phyloP scores from a whole-genome alignment of 139 green algal genomes.

The Haematococcus sp. region DNA sequence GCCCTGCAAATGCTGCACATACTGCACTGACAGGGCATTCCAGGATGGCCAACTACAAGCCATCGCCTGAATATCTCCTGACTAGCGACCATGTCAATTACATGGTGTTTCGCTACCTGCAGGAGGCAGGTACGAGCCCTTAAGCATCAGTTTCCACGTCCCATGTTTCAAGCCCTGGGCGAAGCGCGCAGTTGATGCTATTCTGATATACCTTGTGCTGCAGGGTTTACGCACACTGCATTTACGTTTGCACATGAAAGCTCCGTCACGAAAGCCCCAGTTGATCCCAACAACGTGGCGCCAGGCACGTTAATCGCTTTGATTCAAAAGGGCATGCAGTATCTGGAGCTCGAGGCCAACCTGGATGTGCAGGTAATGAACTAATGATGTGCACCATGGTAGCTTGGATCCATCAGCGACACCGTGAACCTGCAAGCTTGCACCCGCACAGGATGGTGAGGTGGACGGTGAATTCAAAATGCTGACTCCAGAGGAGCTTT shows the following conservation, averaged over 20 bases:
- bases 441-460: conserved; percentile 57
- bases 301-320: conserved; percentile 90
- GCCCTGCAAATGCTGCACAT: too few relatives aligned
- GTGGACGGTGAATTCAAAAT: conserved; percentile 84
- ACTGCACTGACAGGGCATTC: too few relatives aligned
- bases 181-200: background rate
- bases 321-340: conserved; percentile 96
- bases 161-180: too few relatives aligned
- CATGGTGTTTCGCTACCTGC: conserved; percentile 91
- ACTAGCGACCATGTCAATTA: conserved; percentile 90
- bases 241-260: conserved; percentile 94
- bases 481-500: conserved; percentile 81
- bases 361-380: conserved; percentile 48
- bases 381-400: too few relatives aligned
- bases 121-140: conserved; percentile 77
- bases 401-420: background rate
- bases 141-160: background rate
- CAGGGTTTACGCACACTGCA: conserved; percentile 92
- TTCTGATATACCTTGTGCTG: background rate
- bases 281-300: conserved; percentile 85
- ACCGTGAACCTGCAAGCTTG: background rate
- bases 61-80: conserved; percentile 9
- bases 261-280: conserved; percentile 51
- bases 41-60: too few relatives aligned
- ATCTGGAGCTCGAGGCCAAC: conserved; percentile 96